A percentile compares a stretch with the other conserved stretches of the same genome.
Conservation (phyloP, 2,329 filamentous ascomycete species). For the Phyllosticta capitalensis region DNA sequence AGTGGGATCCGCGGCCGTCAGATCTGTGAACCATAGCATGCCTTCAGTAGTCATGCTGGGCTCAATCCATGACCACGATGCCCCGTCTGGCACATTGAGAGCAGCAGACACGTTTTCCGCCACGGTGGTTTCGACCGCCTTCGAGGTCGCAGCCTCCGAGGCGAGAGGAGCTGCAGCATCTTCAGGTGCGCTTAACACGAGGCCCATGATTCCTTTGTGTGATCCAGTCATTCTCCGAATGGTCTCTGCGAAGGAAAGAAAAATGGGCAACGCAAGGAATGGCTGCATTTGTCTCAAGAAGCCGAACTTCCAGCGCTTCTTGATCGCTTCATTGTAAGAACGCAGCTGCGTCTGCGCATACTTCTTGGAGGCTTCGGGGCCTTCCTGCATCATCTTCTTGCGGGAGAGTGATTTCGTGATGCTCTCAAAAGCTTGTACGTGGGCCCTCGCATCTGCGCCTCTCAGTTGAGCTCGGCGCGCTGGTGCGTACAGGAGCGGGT, state of each 20-base stretch:
- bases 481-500: slow-evolving; percentile 38
- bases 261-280: slow-evolving; percentile 24
- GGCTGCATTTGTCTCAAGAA: slow-evolving; percentile 1
- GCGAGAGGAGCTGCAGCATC: background rate
- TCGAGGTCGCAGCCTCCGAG: background rate
- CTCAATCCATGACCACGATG: slow-evolving; percentile 29
- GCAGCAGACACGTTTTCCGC: background rate
- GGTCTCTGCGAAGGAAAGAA: slow-evolving; percentile 27
- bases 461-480: slow-evolving; percentile 30
- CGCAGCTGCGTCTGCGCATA: background rate
- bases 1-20: slow-evolving; percentile 44
- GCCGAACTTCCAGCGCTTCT: slow-evolving; percentile 1
- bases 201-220: slow-evolving; percentile 15
- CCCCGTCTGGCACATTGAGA: background rate
- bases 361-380: background rate
- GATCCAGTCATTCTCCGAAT: slow-evolving; percentile 26
- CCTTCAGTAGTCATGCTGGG: slow-evolving; percentile 46
- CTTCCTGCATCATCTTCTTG: background rate
- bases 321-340: background rate
- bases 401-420: background rate
- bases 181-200: background rate
- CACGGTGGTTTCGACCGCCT: background rate
- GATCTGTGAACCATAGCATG: slow-evolving; percentile 51
- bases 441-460: slow-evolving; percentile 25
- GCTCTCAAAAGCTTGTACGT: background rate